Percentiles rank a stretch among this genome's conserved stretches.
These are phyloP conservation scores for Eimeria acervulina DNA, from an alignment of 169 alveolate species.

Conservation along the genomic window DNA sequence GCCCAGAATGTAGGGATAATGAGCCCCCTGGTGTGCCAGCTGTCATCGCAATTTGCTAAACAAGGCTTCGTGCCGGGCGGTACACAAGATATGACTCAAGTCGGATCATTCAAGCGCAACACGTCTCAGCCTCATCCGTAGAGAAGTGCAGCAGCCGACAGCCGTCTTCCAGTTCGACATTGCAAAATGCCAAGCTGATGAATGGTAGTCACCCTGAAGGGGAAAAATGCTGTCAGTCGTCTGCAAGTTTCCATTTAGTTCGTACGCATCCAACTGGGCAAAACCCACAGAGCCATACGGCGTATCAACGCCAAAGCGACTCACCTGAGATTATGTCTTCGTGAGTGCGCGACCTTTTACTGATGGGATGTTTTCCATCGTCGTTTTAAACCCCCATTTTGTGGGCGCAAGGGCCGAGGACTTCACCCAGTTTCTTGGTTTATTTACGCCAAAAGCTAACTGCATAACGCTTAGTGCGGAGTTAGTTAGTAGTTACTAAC, in stretches of 20 bases:
- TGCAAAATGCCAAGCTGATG: neutral
- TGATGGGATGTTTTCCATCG: constrained; percentile 30
- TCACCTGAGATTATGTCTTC: neutral
- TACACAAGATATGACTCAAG: constrained; percentile 60
- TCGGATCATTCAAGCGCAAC: constrained; percentile 67
- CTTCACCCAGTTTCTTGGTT: neutral
- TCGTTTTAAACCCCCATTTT: constrained; percentile 6
- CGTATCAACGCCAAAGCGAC: constrained; percentile 5
- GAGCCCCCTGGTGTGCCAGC: constrained; percentile 81
- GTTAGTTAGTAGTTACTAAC: neutral
- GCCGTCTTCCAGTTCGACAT: neutral
- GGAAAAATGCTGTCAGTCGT: neutral
- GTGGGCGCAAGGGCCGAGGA: neutral
- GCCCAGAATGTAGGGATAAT: constrained; percentile 83
- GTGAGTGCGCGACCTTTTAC: neutral
- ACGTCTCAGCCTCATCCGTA: constrained; percentile 55
- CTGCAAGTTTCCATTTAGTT: constrained; percentile 36
- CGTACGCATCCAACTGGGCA: neutral
- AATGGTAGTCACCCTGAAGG: neutral
- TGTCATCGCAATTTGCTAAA: constrained; percentile 77
- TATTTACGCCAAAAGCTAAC: neutral
- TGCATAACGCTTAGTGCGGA: neutral
- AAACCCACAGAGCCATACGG: neutral
- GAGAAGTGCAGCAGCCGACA: neutral
- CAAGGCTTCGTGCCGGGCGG: constrained; percentile 79